Conservation (phyloP, 768 basidiomycete species). For the Boletus pseudopeckii region DNA sequence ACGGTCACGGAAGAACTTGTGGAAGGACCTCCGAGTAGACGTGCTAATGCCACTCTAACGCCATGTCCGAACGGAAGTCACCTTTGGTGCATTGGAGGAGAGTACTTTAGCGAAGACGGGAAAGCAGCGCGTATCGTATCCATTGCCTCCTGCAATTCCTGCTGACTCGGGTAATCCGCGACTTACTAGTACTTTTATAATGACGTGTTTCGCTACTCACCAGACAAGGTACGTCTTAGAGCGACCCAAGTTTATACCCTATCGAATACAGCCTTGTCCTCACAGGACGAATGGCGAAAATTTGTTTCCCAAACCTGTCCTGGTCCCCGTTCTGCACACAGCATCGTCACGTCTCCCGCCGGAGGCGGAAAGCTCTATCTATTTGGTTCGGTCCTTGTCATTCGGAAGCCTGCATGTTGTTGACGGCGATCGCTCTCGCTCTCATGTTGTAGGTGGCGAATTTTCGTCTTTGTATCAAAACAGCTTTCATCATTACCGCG, state of each 20-base stretch:
- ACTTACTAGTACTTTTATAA: conserved; percentile 79
- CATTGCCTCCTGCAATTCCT: background rate
- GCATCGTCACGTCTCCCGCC: conserved; percentile 65
- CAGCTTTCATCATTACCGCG: conserved; percentile 83
- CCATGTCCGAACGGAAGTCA: conserved; percentile 78
- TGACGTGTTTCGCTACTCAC: conserved; percentile 82
- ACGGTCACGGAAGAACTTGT: conserved; percentile 83
- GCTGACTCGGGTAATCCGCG: background rate
- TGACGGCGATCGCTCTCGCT: background rate
- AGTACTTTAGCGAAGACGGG: conserved; percentile 84
- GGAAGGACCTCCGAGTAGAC: conserved; percentile 74
- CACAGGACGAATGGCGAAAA: conserved; percentile 82
- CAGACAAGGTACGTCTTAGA: conserved; percentile 57
- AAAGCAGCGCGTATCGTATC: conserved; percentile 53
- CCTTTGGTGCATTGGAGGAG: conserved; percentile 83
- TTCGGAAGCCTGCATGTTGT: background rate
- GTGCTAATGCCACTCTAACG: conserved; percentile 81
- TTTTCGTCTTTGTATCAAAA: conserved; percentile 83
- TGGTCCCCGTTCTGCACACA: conserved; percentile 85
- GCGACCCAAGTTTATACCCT: background rate
- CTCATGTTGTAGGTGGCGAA: conserved; percentile 59
- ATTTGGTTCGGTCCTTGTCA: conserved; percentile 50
- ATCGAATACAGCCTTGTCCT: background rate
- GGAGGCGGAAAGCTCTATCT: conserved; percentile 87
- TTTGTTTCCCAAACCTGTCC: conserved; percentile 84